Base-by-base conservation (phyloP, 148 eudicot species). In the Beta vulgaris region DNA sequence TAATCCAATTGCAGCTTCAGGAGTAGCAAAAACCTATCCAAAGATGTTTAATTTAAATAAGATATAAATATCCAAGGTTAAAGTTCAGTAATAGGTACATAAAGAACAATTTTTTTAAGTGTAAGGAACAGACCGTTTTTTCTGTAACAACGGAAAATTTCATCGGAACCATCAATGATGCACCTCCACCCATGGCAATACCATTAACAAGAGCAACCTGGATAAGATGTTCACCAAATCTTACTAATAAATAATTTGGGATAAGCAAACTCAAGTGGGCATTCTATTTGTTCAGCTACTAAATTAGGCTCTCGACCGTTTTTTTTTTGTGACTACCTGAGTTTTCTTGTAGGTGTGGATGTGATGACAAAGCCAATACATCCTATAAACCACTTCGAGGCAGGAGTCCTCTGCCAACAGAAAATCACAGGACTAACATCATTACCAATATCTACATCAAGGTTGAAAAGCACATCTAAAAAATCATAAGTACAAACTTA, bases 321-420 rank as follows among this genome's bases (percentile, higher is more conserved):
- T 26, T 31, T 7, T 49, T 3, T 35, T 60, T 9, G 35, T 43
- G n/a, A 26, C 43, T 79, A 95, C 98, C 92, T 78, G 90, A 40
- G 94, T 85, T 86, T 92, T 96, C 86, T 89, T 89, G 80, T 88
- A 91, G 54, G 97, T 88, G 85, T 88, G 96, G 44, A 92, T 91
- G 85, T 96, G 99, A 86, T 91, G 76, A 81, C 98, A 89, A 68
- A 96, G 99, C 99, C 99, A 96, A 76, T 96, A 96, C 92, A 92
- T 91, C 65, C 94, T 84, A 75, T 96, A 96, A 54, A 86, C 98
- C 74, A 91, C 99, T 82, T 96, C 91, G 55, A 96, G 91, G 82
- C 93, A 88, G 65, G 89, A 84, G 82, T 92, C 97, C 89, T 86
- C 99, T 96, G 96, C 55, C 69, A 69, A 74, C 43, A 76, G n/a